Conservation (phyloP, 495 filamentous ascomycete species). For the Xeromyces bisporus region DNA sequence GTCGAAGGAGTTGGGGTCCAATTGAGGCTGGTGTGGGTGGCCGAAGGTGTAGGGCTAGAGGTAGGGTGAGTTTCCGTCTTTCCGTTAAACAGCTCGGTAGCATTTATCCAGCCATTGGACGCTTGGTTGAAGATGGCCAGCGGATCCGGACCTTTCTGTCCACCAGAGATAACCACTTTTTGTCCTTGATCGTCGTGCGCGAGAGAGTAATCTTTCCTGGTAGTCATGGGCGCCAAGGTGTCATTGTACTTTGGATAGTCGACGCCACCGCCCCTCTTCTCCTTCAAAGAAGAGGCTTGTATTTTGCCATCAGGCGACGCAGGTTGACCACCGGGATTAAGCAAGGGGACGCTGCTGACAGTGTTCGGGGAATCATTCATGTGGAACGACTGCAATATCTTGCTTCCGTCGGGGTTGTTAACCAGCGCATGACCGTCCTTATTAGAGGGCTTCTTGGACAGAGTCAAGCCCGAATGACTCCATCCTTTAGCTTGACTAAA, state of each 20-base stretch:
- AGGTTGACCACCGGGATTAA: conserved; percentile 28
- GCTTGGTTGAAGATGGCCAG: conserved; percentile 69
- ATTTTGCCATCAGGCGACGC: conserved; percentile 18
- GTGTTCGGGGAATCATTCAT: conserved; percentile 59
- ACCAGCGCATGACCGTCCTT: conserved; percentile 48
- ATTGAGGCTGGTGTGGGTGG: conserved; percentile 19
- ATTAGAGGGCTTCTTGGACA: conserved; percentile 40
- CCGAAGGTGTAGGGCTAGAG: conserved; percentile 19
- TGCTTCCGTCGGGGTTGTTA: conserved; percentile 57
- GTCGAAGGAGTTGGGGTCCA: conserved; percentile 5
- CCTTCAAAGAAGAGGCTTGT: conserved; percentile 16
- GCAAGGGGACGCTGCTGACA: conserved; percentile 48
- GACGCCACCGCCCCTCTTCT: conserved; percentile 31
- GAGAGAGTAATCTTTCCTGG: conserved; percentile 44
- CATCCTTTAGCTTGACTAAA: conserved; percentile 42
- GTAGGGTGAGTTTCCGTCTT: conserved; percentile 19
- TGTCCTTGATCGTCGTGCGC: conserved; percentile 35
- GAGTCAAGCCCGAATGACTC: conserved; percentile 41
- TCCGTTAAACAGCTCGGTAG: conserved; percentile 43
- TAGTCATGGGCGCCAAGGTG: conserved; percentile 46
- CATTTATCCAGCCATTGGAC: conserved; percentile 66
- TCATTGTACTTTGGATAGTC: conserved; percentile 67
- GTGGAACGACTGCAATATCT: conserved; percentile 68
- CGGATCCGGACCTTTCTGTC: conserved; percentile 36
- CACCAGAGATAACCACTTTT: conserved; percentile 63